These are phyloP conservation scores for Russula foetens DNA, from an alignment of 768 basidiomycete species.

Conservation along the genomic window DNA sequence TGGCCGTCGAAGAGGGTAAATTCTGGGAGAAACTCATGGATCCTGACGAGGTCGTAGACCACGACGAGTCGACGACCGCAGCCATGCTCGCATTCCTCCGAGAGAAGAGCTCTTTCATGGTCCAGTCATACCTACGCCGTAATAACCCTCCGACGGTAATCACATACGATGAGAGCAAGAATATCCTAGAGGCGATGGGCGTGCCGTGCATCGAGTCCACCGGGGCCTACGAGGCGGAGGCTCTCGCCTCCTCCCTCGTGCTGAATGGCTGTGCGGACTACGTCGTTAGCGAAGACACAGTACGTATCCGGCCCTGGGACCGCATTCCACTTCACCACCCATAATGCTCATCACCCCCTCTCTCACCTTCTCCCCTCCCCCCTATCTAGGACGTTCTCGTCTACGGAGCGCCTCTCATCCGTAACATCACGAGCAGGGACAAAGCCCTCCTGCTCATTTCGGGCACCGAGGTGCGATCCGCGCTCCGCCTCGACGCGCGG, in stretches of 20 bases:
- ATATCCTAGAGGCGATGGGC: slow-evolving; percentile 73
- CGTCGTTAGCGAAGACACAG: slow-evolving; percentile 88
- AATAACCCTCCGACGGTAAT: slow-evolving; percentile 49
- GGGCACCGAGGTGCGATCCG: slow-evolving; percentile 51
- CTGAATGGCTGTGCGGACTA: slow-evolving; percentile 71
- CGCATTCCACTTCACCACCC: slow-evolving; percentile 16
- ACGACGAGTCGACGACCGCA: slow-evolving; percentile 21
- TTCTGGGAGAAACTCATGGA: slow-evolving; percentile 22
- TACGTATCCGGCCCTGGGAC: too few relatives aligned
- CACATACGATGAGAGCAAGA: slow-evolving; percentile 65
- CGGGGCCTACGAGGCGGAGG: slow-evolving; percentile 78
- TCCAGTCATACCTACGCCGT: slow-evolving; percentile 57
- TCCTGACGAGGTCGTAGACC: background rate
- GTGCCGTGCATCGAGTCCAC: slow-evolving; percentile 62
- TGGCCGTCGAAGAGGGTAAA: slow-evolving; percentile 23
- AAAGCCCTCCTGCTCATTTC: slow-evolving; percentile 57
- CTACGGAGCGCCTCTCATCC: slow-evolving; percentile 75
- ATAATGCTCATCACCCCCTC: too few relatives aligned
- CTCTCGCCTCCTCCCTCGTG: slow-evolving; percentile 72
- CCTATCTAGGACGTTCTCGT: slow-evolving; percentile 66
- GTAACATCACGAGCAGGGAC: slow-evolving; percentile 57
- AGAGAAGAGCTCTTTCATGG: slow-evolving; percentile 47
- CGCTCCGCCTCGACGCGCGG: slow-evolving; percentile 46
- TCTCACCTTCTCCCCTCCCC: background rate
- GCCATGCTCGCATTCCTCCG: slow-evolving; percentile 30